Evolutionary conservation across 768 basidiomycete genomes (phyloP).

Genomic region (Mrakia frigida): DNA sequence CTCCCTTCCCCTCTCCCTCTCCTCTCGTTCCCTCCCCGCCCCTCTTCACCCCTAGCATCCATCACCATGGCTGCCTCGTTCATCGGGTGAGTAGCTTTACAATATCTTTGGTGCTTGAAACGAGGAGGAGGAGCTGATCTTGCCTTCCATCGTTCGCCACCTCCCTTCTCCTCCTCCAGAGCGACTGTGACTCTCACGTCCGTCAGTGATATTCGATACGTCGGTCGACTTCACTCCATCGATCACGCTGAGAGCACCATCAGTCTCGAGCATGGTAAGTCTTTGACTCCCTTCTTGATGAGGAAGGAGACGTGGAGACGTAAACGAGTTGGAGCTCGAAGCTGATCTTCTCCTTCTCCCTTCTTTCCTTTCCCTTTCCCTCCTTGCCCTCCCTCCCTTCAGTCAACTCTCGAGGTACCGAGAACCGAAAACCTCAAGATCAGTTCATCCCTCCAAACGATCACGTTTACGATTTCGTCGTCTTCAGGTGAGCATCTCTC

Average conservation of each 20-base stretch:
- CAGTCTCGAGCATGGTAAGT: conserved; percentile 74
- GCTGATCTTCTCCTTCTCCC: conserved; percentile 8
- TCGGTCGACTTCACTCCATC: conserved; percentile 79
- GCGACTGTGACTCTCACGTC: conserved; percentile 71
- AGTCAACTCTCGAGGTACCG: conserved; percentile 86
- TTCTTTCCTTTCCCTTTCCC: neutral
- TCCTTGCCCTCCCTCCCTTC: too few relatives aligned
- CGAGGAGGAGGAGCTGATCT: neutral
- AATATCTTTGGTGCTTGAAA: neutral
- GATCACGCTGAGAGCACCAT: conserved; percentile 81
- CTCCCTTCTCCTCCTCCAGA: conserved; percentile 26
- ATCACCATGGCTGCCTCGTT: conserved; percentile 24
- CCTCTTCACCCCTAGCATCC: neutral
- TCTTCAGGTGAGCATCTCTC: conserved; percentile 58
- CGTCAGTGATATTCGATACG: conserved; percentile 83
- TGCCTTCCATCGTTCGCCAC: neutral
- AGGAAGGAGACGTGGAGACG: neutral
- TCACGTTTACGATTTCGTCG: conserved; percentile 81
- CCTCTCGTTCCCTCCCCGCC: neutral
- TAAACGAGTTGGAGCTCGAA: neutral
- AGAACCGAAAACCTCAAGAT: conserved; percentile 58
- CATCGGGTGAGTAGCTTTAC: conserved; percentile 19
- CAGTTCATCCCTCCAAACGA: conserved; percentile 79
- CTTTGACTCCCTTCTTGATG: neutral
- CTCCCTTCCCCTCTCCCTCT: neutral